Conservation (phyloP, 1,284 basidiomycete species). For the Rhizoctonia solani region DNA sequence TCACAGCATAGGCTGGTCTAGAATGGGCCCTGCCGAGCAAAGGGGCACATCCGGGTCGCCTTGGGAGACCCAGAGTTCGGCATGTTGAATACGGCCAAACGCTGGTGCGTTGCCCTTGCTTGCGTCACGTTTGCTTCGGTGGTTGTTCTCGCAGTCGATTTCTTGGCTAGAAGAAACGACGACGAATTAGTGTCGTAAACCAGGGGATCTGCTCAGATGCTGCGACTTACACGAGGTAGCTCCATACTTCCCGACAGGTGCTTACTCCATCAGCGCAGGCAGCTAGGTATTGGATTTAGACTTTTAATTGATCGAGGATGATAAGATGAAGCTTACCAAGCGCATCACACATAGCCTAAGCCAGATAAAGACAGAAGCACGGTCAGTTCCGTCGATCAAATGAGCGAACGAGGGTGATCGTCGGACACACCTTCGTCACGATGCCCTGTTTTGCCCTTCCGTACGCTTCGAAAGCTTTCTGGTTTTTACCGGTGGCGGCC, state of each 20-base stretch:
- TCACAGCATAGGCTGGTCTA: constrained; percentile 6
- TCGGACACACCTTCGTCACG: constrained; percentile 8
- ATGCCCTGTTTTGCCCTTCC: constrained; percentile 13
- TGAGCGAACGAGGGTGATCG: not conserved
- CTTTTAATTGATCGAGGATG: not conserved
- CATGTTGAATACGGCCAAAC: constrained; percentile 15
- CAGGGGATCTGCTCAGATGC: not conserved
- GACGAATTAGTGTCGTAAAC: not conserved
- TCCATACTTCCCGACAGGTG: constrained; percentile 13
- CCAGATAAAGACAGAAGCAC: not conserved
- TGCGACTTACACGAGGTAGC: not conserved
- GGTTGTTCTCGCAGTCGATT: constrained; percentile 6
- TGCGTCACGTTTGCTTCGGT: constrained; percentile 2
- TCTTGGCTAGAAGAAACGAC: not conserved
- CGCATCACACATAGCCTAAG: constrained; percentile 16
- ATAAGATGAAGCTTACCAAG: not conserved
- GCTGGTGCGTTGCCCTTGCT: not conserved
- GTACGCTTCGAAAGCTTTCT: constrained; percentile 23
- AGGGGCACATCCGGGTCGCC: not conserved
- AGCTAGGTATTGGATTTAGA: not conserved
- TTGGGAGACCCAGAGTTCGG: constrained; percentile 29
- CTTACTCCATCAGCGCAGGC: not conserved
- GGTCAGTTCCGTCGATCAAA: not conserved
- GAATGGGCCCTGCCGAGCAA: not conserved
- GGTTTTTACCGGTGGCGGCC: constrained; percentile 14